A percentile compares a stretch with the other conserved stretches of the same genome.
Conservation (phyloP, 352 stramenopile species). For the Blastocystis sp. region DNA sequence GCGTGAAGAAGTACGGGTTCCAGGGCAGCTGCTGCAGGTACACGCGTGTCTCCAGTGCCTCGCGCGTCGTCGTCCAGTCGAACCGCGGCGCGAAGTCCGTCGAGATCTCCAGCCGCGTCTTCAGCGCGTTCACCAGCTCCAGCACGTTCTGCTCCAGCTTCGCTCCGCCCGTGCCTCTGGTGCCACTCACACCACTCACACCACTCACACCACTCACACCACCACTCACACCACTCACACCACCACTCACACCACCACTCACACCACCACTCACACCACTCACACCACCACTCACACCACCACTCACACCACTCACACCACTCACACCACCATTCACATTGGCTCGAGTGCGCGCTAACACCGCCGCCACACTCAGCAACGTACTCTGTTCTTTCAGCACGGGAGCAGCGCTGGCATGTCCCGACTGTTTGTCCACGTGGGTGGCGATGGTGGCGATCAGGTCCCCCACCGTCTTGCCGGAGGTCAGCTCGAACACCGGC, state of each 20-base stretch:
- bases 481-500: slow-evolving; percentile 67
- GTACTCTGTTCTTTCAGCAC: neutral
- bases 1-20: slow-evolving; percentile 70
- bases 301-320: neutral
- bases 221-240: no score
- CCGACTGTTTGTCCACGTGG: slow-evolving; percentile 54
- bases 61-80: slow-evolving; percentile 61
- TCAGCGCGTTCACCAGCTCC: slow-evolving; percentile 10
- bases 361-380: neutral
- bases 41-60: slow-evolving; percentile 30
- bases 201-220: no score
- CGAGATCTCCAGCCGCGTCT: slow-evolving; percentile 11
- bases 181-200: no score
- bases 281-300: neutral
- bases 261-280: neutral
- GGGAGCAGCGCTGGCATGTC: neutral
- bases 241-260: neutral
- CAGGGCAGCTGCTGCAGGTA: slow-evolving; percentile 63
- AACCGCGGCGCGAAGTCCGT: slow-evolving; percentile 58
- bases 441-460: slow-evolving; percentile 1
- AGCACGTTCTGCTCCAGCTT: slow-evolving; percentile 5
- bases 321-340: neutral
- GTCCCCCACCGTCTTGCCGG: slow-evolving; percentile 51
- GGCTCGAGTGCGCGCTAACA: neutral
- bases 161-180: neutral